A percentile compares a stretch with the other conserved stretches of the same genome.
phyloP scores from a whole-genome alignment of 257 asterid genomes.

The Fraxinus quadrangulata region DNA sequence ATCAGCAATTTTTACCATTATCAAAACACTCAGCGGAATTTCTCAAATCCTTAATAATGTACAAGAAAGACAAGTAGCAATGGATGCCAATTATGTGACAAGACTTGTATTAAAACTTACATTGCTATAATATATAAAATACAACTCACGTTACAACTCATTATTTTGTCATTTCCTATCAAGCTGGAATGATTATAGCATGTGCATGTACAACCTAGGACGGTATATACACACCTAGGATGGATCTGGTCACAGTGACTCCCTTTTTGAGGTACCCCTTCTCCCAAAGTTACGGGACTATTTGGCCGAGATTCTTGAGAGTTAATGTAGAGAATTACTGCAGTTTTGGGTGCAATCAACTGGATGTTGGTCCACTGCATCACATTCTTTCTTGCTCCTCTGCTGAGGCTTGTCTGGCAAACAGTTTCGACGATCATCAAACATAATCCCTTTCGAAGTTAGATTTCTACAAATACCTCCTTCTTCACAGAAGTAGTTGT shows the following conservation, averaged over 20 bases:
- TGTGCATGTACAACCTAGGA: neutral
- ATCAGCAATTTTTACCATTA: neutral
- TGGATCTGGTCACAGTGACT: neutral
- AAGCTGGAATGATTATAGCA: neutral
- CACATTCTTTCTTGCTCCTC: constrained; percentile 74
- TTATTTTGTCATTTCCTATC: neutral
- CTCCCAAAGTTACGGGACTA: neutral
- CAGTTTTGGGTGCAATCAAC: constrained; percentile 50
- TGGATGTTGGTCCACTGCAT: constrained; percentile 41
- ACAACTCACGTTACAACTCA: neutral
- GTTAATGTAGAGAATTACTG: constrained; percentile 15
- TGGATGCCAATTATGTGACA: neutral
- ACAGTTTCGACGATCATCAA: constrained; percentile 65
- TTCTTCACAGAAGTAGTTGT: constrained; percentile 63
- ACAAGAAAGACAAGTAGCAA: too few species aligned
- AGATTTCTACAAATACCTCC: constrained; percentile 55
- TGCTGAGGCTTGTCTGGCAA: constrained; percentile 57
- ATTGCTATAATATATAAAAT: neutral
- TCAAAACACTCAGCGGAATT: neutral
- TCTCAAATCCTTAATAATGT: too few species aligned
- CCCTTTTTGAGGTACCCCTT: neutral
- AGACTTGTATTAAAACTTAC: neutral
- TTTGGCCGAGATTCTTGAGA: neutral
- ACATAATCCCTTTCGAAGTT: constrained; percentile 47
- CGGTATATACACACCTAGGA: neutral